Evolutionary conservation across 305 asterid genomes (phyloP), one percentile per base, ranked within the genome.

Genomic region (Fraxinus paxiana): DNA sequence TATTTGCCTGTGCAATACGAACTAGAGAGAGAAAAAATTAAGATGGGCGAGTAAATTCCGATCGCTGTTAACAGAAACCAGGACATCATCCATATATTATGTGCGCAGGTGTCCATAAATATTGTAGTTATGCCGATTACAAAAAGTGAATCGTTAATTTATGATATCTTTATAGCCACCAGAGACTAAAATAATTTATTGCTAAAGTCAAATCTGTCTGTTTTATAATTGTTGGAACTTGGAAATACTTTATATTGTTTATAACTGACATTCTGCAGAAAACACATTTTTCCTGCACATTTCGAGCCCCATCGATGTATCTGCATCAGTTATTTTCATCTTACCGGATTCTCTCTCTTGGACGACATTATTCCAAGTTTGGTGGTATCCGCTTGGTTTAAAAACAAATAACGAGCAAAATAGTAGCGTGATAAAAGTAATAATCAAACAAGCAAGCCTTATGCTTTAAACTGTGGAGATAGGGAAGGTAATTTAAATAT

Each of bases 361-460:
- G 35, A 34, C 1, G 18, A 65, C 18, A 24, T 65, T 24, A 13
- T 28, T 24, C 18, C 18, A 65, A 28, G 73, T 65, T 65, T 28
- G 73, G 37, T 65, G 18, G 34, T 10, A 63, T 24, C 73, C 0
- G 37, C 35, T 7, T 28, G 35, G 31, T 65, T 26, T 65, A 12
- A 65, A 26, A 65, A 28, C 73, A 65, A 28, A 65, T 17, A 65
- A 65, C 18, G 48, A 56, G 59, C 67, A 77, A 75, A 71, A 54
- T 59, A 7, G 26, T 20, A 74, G 54, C 6, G 28, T 2, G 24
- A 75, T 38, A 43, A 28, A 4, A 77, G 73, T 6, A 37, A 7
- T 48, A 6, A 51, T 46, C 59, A 33, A 48, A 69, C 24, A 56
- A 51, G 82, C 54, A 15, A 51, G 78, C 34, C 65, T 76, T 79